Base-by-base conservation (phyloP, 768 basidiomycete species). In the Suillus americanus region DNA sequence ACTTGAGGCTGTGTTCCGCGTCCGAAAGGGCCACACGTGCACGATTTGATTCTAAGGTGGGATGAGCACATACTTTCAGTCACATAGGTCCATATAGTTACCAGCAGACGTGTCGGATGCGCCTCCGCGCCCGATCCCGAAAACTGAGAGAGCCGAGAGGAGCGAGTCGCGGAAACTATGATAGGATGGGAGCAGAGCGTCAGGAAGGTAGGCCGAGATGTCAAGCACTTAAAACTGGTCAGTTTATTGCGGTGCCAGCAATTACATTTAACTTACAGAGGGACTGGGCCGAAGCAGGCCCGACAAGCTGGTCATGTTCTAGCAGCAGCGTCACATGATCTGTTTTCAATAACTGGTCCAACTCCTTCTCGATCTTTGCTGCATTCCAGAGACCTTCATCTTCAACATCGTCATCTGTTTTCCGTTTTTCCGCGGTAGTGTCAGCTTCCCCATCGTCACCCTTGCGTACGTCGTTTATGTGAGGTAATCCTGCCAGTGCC, bases 201-300 rank as follows among this genome's bases (percentile, higher is more conserved):
- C 95, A 2, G 97, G 97, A 46, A 99, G 81, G 77, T 98, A 98
- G 20, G 90, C 83, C 30, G 88, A 81, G 40, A 94, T 67, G 53
- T 93, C 84, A 74, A 90, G 93, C 37, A 95, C 96, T 97, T 71
- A 3, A 2, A 33, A 16, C 35, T 9, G 33, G 14, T 65, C 41
- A 30, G 55, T 67, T 45, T 55, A 38, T 30, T 9, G 18, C 6
- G 18, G 30, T 35, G n/a, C 38, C 25, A 20, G 5, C 28, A 30
- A 25, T 41, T 64, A 23, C 3, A 46, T 14, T 43, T 3, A 16
- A 82, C 89, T 79, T 73, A 95, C 93, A 71, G 60, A 87, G 69
- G 2, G 85, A 84, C 43, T 77, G 79, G 45, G 83, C 78, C 5
- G 78, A 73, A 5, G 84, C 79, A 3, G 83, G 74, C 5, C 81